Evolutionary conservation across 2,329 filamentous ascomycete species (phyloP), one percentile per base, ranked within the genome.

Genomic region (Colletotrichum tropicicola): DNA sequence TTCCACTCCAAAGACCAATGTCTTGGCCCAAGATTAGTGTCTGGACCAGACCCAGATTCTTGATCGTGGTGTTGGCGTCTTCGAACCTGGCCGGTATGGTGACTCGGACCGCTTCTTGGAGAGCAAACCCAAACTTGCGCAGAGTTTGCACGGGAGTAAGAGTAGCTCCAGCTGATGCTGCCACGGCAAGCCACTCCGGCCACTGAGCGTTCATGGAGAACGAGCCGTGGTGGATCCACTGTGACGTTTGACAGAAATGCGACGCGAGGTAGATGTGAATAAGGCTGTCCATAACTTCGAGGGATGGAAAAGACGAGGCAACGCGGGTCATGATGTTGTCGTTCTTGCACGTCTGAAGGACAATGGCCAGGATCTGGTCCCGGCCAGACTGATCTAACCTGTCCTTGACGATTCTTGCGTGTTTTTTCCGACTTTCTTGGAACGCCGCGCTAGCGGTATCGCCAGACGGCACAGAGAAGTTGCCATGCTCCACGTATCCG

Each of bases 341-440:
- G 39, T 79, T 79, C 48, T 83, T 85, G 69, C 85, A 89, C 4
- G 85, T 87, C 52, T 83, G 82, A 35, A 92, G 77, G 1, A 92
- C 85, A 62, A 92, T 82, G 10, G 85, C 88, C 59, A 93, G 78
- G 1, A 92, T 83, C 48, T 83, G 84, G 73, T 93, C 91, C 4
- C 89, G 83, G 19, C 79, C 82, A 6, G 82, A 76, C 23, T 77
- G 72, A 27, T 83, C 79, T 17, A 87, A 69, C 45, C 76, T 82
- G 43, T 85, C 82, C 3, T 75, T 71, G 41, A 83, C 70, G 12
- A 83, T 76, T 48, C 78, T 77, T 67, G 80, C 75, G 17, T 80
- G 67, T 25, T 73, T 73, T 65, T 75, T 76, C 44, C 75, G 70
- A 49, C 74, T 75, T 48, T 79, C 76, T 41, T 81, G 77, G 17